phyloP scores from a whole-genome alignment of 306 rosid species.

The Luffa aegyptiaca region DNA sequence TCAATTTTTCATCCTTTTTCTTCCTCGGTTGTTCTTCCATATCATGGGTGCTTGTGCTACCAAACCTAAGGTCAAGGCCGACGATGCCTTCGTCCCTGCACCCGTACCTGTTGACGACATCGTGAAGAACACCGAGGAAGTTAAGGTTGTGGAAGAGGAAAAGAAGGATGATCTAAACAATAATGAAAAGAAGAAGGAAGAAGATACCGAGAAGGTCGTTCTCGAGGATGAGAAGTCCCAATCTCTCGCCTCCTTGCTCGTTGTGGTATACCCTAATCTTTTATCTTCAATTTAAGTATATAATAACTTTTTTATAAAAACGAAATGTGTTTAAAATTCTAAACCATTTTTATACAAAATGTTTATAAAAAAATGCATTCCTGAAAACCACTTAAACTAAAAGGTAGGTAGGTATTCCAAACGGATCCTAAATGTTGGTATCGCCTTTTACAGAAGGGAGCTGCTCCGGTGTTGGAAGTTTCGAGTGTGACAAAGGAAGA shows the following conservation, averaged over 20 bases:
- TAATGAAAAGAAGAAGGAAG: not conserved
- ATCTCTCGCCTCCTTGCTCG: not conserved
- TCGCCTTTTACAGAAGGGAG: not conserved
- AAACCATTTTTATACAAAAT: not conserved
- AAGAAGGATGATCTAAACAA: not conserved
- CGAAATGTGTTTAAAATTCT: not conserved
- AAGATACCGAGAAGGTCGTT: not conserved
- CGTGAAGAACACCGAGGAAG: not conserved
- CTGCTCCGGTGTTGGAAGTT: not conserved
- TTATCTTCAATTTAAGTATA: not conserved
- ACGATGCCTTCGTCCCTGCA: not conserved
- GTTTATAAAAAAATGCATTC: no score
- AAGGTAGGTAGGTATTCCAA: no score
- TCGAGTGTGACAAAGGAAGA: not conserved
- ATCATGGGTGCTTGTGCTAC: conserved; percentile 2
- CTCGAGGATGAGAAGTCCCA: not conserved
- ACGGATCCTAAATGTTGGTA: no score
- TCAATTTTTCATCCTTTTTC: not conserved
- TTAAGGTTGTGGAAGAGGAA: not conserved
- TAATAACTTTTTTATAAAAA: no score
- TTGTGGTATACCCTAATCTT: not conserved
- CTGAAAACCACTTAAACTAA: not conserved
- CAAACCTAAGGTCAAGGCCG: not conserved
- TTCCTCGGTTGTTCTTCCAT: conserved; percentile 3
- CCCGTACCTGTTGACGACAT: not conserved